Percentiles rank a stretch among this genome's conserved stretches.
Evolutionary conservation across 768 basidiomycete genomes (phyloP).

Genomic region (Podaxis rugospora): DNA sequence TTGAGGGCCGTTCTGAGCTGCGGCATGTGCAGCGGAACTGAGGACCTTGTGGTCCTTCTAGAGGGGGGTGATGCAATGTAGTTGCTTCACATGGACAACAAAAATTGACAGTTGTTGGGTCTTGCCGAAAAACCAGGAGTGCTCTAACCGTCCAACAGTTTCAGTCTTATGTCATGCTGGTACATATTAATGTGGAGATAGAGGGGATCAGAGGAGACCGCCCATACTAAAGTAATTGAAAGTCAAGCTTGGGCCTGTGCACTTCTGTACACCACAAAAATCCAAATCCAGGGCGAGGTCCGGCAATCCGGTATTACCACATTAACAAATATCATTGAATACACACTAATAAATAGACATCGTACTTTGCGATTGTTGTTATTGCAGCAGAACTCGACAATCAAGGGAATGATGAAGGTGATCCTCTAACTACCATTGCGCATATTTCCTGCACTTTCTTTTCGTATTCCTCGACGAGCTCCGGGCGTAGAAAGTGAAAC

Average conservation of each 20-base stretch:
- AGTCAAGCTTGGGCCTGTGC: not conserved
- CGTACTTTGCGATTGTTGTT: not conserved
- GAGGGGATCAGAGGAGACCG: no score
- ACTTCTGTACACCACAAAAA: not conserved
- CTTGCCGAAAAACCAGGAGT: not conserved
- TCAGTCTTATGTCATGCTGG: not conserved
- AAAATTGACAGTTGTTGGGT: not conserved
- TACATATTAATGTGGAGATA: not conserved
- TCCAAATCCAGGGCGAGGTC: not conserved
- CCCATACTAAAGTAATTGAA: not conserved
- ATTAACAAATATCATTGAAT: not conserved
- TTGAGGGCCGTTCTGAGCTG: not conserved
- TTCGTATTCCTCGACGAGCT: conserved; percentile 7
- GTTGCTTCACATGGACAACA: not conserved
- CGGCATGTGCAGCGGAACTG: not conserved
- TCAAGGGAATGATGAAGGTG: not conserved
- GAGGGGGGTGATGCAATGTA: not conserved
- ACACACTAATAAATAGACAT: not conserved
- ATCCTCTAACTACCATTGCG: not conserved
- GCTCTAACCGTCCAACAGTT: not conserved
- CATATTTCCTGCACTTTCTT: conserved; percentile 5
- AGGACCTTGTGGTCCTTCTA: not conserved
- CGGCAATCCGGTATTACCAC: not conserved
- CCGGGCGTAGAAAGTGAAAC: conserved; percentile 1
- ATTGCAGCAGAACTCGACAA: not conserved